Percentiles rank a stretch among this genome's conserved stretches.
These are phyloP conservation scores for Bruguiera parviflora DNA, from an alignment of 345 rosid genomes.

Conservation along the genomic window DNA sequence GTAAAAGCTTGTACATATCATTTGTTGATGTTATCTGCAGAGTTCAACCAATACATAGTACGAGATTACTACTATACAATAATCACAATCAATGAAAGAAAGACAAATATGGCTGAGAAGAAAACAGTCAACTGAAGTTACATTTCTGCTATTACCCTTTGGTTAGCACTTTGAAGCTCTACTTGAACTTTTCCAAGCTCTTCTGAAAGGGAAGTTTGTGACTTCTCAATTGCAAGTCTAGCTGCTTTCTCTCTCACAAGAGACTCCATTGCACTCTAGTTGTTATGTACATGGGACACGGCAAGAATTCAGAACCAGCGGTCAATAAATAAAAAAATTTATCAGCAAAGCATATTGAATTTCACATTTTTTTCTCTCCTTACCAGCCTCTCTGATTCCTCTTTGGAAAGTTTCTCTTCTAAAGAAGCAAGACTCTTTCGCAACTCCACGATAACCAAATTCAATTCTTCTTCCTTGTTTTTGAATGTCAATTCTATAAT, in stretches of 20 bases:
- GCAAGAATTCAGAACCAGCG: slow-evolving; percentile 9
- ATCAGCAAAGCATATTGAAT: slow-evolving; percentile 4
- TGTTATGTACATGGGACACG: slow-evolving; percentile 1
- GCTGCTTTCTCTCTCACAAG: slow-evolving; percentile 79
- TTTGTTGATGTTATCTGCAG: slow-evolving; percentile 79
- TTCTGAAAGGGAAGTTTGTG: slow-evolving; percentile 67
- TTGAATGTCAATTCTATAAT: slow-evolving; percentile 57
- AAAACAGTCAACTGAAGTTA: neutral
- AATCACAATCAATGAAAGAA: neutral
- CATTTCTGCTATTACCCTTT: slow-evolving; percentile 59
- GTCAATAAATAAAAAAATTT: neutral
- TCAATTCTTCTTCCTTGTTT: slow-evolving; percentile 88
- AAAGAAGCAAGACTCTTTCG: slow-evolving; percentile 69
- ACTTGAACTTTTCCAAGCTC: slow-evolving; percentile 76
- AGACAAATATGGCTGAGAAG: neutral
- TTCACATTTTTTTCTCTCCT: slow-evolving; percentile 18
- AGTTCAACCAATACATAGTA: slow-evolving; percentile 8
- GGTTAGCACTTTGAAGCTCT: slow-evolving; percentile 88
- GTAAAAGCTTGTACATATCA: slow-evolving; percentile 95
- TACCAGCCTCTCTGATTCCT: slow-evolving; percentile 86
- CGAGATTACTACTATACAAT: neutral
- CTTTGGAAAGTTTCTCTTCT: slow-evolving; percentile 72
- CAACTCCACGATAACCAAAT: slow-evolving; percentile 79
- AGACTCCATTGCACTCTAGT: slow-evolving; percentile 72
- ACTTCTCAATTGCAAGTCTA: slow-evolving; percentile 59